phyloP scores from a whole-genome alignment of 2,329 filamentous ascomycete genomes.

The Hysterium pulicare region DNA sequence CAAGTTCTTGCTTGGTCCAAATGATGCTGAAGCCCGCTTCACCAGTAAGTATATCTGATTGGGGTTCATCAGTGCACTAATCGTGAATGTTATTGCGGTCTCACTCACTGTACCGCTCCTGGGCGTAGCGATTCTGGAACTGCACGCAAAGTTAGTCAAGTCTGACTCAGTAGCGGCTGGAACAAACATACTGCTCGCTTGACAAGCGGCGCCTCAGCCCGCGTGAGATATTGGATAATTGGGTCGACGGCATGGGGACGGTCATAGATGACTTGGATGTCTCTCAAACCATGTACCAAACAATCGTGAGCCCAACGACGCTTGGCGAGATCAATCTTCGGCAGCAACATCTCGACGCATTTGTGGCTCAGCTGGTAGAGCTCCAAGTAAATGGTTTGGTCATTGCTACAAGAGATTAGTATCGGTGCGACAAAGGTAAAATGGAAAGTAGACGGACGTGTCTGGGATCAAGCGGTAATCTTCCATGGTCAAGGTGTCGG shows the following conservation, averaged over 20 bases:
- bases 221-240: not conserved
- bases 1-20: not conserved
- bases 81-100: not conserved
- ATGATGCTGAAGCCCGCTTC: not conserved
- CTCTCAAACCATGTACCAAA: not conserved
- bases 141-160: not conserved
- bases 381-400: not conserved
- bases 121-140: not conserved
- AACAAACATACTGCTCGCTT: not conserved
- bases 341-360: not conserved
- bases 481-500: not conserved
- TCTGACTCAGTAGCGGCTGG: not conserved
- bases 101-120: not conserved
- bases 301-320: not conserved
- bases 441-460: not conserved
- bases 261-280: not conserved
- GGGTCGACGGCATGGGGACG: not conserved
- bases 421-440: not conserved
- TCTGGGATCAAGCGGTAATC: not conserved
- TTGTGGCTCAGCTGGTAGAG: not conserved
- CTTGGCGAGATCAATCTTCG: not conserved
- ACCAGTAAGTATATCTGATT: not conserved
- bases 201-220: not conserved
- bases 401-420: not conserved
- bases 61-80: not conserved